Base-by-base conservation (phyloP, 352 stramenopile genomes). In the Globisporangium abappressorium region DNA sequence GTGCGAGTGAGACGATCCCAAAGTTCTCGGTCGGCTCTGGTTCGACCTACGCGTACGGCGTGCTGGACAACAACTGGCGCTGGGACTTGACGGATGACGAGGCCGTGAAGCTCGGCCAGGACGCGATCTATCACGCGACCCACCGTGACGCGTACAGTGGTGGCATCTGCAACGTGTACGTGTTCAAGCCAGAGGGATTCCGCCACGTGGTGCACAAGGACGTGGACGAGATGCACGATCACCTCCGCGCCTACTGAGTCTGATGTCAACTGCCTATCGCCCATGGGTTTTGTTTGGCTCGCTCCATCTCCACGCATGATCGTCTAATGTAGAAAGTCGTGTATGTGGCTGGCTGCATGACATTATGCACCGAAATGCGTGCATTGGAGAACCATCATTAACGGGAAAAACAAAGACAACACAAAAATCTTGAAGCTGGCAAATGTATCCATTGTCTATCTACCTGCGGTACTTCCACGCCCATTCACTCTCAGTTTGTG, bases 121-220 rank as follows among this genome's bases (percentile, higher is more conserved):
- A 94, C 59, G 98, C 98, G 54, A 99, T 99, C 84, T 99, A 99
- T 83, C 98, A 99, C 79, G 98, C 98, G 30, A 99, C 97, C 24
- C 97, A 99, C 91, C 93, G 98, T 69, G 98, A 99, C 81, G 97
- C 97, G 30, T 98, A 98, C 85, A 98, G 90, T 77, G 98, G 98
- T 75, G 97, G 97, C 70, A 97, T 99, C 57, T 94, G 87, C 78
- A 93, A 94, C 84, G 94, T 98, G 34, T 99, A 99, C 82, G 78
- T 98, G 70, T 98, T 99, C 62, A 99, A 98, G 74, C 88, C 97
- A 30, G 95, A 98, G 59, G 98, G 98, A 57, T 99, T 98, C 85
- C 84, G 91, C 36, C 97, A 99, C 77, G 91, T 99, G 28, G 93
- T 98, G 76, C 85, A 94, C 64, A 93, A 98, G 72, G 98, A 99